Evolutionary conservation across 768 basidiomycete genomes (phyloP).

Genomic region (Lactarius pseudohatsudake): DNA sequence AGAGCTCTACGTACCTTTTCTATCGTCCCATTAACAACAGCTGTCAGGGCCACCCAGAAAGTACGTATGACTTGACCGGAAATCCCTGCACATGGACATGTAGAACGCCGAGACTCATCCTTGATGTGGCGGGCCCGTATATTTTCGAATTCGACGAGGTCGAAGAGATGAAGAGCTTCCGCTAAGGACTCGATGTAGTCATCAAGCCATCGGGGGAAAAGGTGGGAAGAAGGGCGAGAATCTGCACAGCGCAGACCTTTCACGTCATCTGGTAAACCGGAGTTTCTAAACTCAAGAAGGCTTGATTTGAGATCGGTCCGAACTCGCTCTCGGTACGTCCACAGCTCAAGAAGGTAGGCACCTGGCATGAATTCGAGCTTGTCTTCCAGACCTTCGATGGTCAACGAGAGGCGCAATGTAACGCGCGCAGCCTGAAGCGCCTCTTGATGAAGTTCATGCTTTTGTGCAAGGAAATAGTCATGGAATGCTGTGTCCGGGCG

Average conservation of each 20-base stretch:
- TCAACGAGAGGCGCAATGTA: neutral
- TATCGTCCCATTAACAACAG: neutral
- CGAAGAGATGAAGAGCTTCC: neutral
- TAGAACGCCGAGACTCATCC: no score
- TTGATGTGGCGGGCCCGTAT: neutral
- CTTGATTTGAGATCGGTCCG: neutral
- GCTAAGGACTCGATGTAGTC: neutral
- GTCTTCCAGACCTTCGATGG: no score
- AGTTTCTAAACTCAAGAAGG: conserved; percentile 4
- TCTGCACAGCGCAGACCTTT: neutral
- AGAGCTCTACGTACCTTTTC: neutral
- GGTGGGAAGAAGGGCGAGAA: neutral
- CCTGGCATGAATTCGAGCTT: neutral
- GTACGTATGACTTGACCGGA: neutral
- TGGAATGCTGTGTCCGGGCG: neutral
- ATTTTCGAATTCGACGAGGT: neutral
- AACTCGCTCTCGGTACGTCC: neutral
- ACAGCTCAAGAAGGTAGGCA: neutral
- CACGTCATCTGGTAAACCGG: neutral
- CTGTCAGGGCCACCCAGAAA: neutral
- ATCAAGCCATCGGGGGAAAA: neutral
- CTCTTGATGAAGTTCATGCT: neutral
- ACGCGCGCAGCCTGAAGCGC: neutral
- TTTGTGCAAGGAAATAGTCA: neutral
- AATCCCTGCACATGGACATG: neutral